Percentiles rank a stretch among this genome's conserved stretches.
phyloP scores from a whole-genome alignment of 257 asterid genomes.

The Avicennia marina region DNA sequence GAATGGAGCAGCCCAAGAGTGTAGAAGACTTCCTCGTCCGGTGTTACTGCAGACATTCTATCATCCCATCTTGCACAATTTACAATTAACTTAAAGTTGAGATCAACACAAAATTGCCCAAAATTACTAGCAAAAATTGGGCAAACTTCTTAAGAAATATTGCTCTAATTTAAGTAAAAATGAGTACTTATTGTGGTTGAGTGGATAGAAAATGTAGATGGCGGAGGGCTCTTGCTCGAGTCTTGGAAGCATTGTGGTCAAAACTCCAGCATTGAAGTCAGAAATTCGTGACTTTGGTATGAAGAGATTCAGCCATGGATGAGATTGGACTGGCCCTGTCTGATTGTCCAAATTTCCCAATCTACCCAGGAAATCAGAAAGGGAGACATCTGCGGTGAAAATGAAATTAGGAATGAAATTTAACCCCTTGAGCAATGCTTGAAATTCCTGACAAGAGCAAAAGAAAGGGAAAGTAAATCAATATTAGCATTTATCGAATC shows the following conservation, averaged over 20 bases:
- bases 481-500: too few species aligned
- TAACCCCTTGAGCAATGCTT: conserved; percentile 18
- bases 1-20: conserved; percentile 27
- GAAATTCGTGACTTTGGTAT: conserved; percentile 51
- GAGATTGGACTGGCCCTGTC: conserved; percentile 38
- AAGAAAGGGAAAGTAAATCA: too few species aligned
- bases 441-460: conserved; percentile 30
- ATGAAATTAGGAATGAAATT: conserved; percentile 15
- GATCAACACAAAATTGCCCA: too few species aligned
- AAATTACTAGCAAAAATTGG: too few species aligned
- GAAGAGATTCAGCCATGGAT: conserved; percentile 62
- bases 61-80: conserved; percentile 36
- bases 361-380: conserved; percentile 18
- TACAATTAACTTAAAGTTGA: not conserved
- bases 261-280: conserved; percentile 49
- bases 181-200: conserved; percentile 30
- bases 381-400: conserved; percentile 18
- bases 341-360: conserved; percentile 10
- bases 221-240: conserved; percentile 25
- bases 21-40: conserved; percentile 37
- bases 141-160: too few species aligned
- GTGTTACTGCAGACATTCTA: conserved; percentile 33
- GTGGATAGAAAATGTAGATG: conserved; percentile 48
- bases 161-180: not conserved
- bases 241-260: conserved; percentile 35